Evolutionary conservation across 176 grass and related monocot genomes (phyloP).

Genomic region (Microstegium vimineum): DNA sequence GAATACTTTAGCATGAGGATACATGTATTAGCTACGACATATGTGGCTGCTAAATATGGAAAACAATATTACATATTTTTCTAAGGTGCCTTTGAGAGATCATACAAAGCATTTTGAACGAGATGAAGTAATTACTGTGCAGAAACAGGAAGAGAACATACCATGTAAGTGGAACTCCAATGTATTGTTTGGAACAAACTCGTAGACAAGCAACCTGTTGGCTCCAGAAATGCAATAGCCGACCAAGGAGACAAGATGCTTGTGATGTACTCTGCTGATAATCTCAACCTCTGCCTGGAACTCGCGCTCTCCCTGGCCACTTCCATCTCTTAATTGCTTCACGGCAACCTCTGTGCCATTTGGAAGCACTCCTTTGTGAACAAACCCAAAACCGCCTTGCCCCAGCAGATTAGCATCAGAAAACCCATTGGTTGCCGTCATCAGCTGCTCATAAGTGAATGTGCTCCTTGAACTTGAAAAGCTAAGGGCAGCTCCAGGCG

Average conservation of each 20-base stretch:
- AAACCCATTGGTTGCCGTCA: constrained; percentile 59
- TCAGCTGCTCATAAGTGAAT: constrained; percentile 60
- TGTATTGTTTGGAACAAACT: constrained; percentile 77
- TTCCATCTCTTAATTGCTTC: constrained; percentile 69
- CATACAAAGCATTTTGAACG: neutral
- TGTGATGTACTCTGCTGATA: constrained; percentile 83
- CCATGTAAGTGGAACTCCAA: constrained; percentile 75
- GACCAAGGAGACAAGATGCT: constrained; percentile 72
- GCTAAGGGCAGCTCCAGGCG: constrained; percentile 28
- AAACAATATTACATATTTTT: neutral
- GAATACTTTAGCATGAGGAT: neutral
- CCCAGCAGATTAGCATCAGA: constrained; percentile 70
- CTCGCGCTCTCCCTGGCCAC: constrained; percentile 73
- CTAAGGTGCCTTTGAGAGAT: neutral
- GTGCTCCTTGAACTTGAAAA: constrained; percentile 60
- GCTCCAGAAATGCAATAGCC: constrained; percentile 72
- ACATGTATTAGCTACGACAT: neutral
- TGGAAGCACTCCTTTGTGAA: constrained; percentile 72
- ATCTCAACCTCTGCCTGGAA: constrained; percentile 82
- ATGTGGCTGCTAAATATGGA: neutral
- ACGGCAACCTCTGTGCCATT: constrained; percentile 72
- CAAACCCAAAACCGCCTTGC: constrained; percentile 86
- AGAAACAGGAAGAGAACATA: constrained; percentile 20
- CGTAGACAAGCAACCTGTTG: constrained; percentile 68
- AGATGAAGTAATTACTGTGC: neutral